Evolutionary conservation across 2,329 filamentous ascomycete genomes (phyloP).

Genomic region (Mycocentrospora acerina): DNA sequence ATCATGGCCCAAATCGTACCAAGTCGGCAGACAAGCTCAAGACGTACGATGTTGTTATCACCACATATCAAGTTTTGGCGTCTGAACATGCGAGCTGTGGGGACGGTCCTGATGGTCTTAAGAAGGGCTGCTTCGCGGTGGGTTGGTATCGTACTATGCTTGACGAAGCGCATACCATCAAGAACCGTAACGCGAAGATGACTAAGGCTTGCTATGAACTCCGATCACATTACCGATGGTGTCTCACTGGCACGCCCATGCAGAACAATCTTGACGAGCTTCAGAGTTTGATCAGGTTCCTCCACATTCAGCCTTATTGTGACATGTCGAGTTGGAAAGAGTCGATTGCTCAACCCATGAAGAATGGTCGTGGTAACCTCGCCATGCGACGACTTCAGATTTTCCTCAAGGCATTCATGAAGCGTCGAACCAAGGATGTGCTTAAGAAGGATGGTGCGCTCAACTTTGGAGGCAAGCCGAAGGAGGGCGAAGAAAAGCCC

Average conservation of each 20-base stretch:
- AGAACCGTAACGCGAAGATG: slow-evolving; percentile 94
- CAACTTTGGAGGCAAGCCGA: slow-evolving; percentile 69
- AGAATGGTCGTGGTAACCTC: slow-evolving; percentile 83
- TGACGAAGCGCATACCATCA: slow-evolving; percentile 97
- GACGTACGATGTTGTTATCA: slow-evolving; percentile 91
- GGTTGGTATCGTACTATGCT: slow-evolving; percentile 95
- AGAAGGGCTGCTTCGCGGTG: slow-evolving; percentile 84
- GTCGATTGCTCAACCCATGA: slow-evolving; percentile 86
- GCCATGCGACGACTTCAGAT: slow-evolving; percentile 85
- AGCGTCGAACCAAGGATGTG: slow-evolving; percentile 97
- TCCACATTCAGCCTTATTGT: slow-evolving; percentile 89
- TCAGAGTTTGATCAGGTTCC: slow-evolving; percentile 88
- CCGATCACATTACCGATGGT: slow-evolving; percentile 88
- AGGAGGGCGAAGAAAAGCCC: slow-evolving; percentile 58
- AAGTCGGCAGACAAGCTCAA: slow-evolving; percentile 76
- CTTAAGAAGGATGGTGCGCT: slow-evolving; percentile 82
- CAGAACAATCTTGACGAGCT: slow-evolving; percentile 98
- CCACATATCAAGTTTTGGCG: slow-evolving; percentile 92
- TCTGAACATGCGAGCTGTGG: slow-evolving; percentile 80
- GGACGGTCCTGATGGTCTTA: slow-evolving; percentile 60
- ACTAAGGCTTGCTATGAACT: slow-evolving; percentile 90
- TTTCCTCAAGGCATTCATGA: slow-evolving; percentile 92
- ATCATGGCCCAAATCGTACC: slow-evolving; percentile 84
- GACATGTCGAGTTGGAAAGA: slow-evolving; percentile 86
- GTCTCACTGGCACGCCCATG: slow-evolving; percentile 93